Evolutionary conservation across 2,329 filamentous ascomycete species (phyloP), one percentile per base, ranked within the genome.

Genomic region (Falciphora oryzae): DNA sequence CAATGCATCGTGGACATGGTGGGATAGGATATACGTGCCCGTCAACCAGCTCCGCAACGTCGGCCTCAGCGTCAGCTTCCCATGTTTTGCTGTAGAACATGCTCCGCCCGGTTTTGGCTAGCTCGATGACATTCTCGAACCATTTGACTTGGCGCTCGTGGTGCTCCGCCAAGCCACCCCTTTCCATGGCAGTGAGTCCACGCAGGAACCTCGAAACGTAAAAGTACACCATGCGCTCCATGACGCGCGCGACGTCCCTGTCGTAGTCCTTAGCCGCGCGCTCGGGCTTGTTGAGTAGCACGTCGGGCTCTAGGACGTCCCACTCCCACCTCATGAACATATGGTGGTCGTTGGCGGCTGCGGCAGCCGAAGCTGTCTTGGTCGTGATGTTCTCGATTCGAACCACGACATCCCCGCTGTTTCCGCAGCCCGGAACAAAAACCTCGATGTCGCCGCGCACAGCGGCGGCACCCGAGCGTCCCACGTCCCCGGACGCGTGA

Each of bases 351-450:
- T 50, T 50, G 38, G 38, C 38, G 38, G 38, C 38, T 50, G 38
- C 22, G 38, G 16, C 38, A 50, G 32, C 32, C 31, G 32, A 73
- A 2, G 77, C 68, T n/a, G 69, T 69, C 65, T 68, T 68, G 65
- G 69, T 77, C 22, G 69, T 66, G 62, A 77, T 70, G n/a, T 69
- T 14, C 11, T 65, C 66, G 5, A 64, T 62, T 62, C 69, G 71
- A 11, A 67, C 65, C 35, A 64, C n/a, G 28, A 74, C 73, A 38
- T 69, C 67, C 22, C 72, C 69, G 63, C 70, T 69, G 5, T 73
- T 50, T 18, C 16, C 38, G 18, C 18, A 73, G 11, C 32, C 32
- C 13, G 64, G 65, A 53, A 69, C 68, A 57, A 78, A 77, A 64
- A 77, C 69, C 56, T 59, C 68, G 16, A 60, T 53, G 25, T 53